phyloP scores from a whole-genome alignment of 495 filamentous ascomycete genomes.

The Cudoniella acicularis region DNA sequence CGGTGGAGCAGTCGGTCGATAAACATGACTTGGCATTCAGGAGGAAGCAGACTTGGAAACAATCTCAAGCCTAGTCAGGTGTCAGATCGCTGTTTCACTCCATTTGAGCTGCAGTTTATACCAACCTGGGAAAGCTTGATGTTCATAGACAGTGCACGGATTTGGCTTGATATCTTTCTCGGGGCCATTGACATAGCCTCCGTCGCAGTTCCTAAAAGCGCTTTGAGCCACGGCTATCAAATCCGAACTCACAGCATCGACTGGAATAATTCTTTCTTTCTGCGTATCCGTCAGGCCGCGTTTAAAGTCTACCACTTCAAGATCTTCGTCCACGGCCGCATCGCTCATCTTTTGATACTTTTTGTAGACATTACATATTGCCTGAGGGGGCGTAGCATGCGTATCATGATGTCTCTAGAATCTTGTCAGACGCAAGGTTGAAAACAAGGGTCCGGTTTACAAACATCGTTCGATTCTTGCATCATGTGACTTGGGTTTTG shows the following conservation, averaged over 20 bases:
- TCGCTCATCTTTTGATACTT: conserved; percentile 47
- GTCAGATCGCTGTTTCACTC: neutral
- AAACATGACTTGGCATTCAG: conserved; percentile 63
- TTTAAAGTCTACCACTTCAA: conserved; percentile 46
- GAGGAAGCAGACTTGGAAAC: conserved; percentile 68
- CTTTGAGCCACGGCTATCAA: conserved; percentile 12
- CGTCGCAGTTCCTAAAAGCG: conserved; percentile 4
- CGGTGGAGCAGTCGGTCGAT: conserved; percentile 69
- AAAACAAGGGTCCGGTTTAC: neutral
- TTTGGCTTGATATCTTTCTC: neutral
- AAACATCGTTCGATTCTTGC: neutral
- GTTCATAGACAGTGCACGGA: conserved; percentile 22
- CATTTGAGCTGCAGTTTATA: neutral
- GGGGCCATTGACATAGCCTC: neutral
- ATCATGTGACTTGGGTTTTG: neutral
- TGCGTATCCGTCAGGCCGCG: conserved; percentile 18
- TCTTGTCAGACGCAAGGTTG: neutral
- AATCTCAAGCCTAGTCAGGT: conserved; percentile 61
- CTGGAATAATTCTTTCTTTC: conserved; percentile 15
- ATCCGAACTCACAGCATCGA: conserved; percentile 16
- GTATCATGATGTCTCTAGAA: conserved; percentile 45
- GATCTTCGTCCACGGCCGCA: conserved; percentile 41
- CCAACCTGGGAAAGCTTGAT: conserved; percentile 24
- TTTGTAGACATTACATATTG: conserved; percentile 63
- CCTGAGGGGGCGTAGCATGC: conserved; percentile 66